These are phyloP conservation scores for Sanguinoderma infundibulare DNA, from an alignment of 1,284 basidiomycete species.

Conservation along the genomic window DNA sequence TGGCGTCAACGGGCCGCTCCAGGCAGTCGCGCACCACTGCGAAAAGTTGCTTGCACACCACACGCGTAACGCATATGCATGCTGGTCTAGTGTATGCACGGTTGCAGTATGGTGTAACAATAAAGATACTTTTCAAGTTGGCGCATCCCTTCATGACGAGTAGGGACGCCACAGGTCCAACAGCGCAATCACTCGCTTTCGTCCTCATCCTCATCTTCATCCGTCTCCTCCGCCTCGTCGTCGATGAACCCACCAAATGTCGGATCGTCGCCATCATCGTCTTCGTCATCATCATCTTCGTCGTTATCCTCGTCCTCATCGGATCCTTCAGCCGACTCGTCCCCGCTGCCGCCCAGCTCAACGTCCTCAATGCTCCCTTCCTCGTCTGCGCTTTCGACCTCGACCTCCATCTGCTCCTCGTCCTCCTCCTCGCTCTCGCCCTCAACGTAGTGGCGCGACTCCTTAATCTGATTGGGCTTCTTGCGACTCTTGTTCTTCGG, in stretches of 20 bases:
- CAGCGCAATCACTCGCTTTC: slow-evolving; percentile 44
- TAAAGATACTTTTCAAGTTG: slow-evolving; percentile 21
- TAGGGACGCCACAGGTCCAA: not conserved
- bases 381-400: slow-evolving; percentile 65
- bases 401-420: slow-evolving; percentile 61
- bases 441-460: slow-evolving; percentile 70
- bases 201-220: slow-evolving; percentile 60
- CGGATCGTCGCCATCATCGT: slow-evolving; percentile 62
- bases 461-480: slow-evolving; percentile 34
- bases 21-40: not conserved
- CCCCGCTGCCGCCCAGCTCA: slow-evolving; percentile 70
- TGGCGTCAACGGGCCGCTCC: not conserved
- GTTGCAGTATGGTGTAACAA: not conserved
- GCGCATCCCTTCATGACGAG: not conserved
- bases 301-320: slow-evolving; percentile 59
- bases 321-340: slow-evolving; percentile 53
- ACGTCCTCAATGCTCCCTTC: slow-evolving; percentile 76
- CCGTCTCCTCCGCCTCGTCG: slow-evolving; percentile 75
- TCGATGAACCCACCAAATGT: slow-evolving; percentile 70
- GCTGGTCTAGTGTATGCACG: not conserved
- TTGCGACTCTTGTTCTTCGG: slow-evolving; percentile 38
- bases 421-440: slow-evolving; percentile 74
- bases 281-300: slow-evolving; percentile 54
- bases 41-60: not conserved
- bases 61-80: not conserved